Conservation (phyloP, 2,329 filamentous ascomycete genomes). For the Tolypocladium nubicola region DNA sequence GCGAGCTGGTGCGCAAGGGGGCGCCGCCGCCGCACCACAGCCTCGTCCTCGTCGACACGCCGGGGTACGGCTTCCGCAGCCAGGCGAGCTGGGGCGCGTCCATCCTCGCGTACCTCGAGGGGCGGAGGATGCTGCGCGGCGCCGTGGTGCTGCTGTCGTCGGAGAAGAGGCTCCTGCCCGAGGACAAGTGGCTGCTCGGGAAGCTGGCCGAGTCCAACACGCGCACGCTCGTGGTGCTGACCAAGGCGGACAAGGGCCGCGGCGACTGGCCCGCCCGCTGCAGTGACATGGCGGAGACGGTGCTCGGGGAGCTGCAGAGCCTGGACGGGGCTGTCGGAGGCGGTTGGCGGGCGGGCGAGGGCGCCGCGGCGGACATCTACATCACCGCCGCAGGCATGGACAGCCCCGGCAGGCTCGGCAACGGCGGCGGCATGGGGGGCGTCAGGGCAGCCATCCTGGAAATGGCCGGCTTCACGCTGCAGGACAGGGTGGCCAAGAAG, state of each 20-base stretch:
- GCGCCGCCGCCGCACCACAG: slow-evolving; percentile 33
- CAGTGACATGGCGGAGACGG: slow-evolving; percentile 11
- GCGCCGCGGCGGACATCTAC: slow-evolving; percentile 19
- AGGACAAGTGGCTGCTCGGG: slow-evolving; percentile 35
- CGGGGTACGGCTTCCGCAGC: slow-evolving; percentile 38
- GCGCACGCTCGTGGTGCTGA: slow-evolving; percentile 39
- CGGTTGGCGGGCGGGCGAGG: slow-evolving; percentile 17
- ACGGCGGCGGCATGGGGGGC: slow-evolving; percentile 27
- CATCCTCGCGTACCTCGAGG: slow-evolving; percentile 38
- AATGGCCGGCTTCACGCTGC: slow-evolving; percentile 25
- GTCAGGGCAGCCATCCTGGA: slow-evolving; percentile 27
- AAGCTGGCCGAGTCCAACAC: slow-evolving; percentile 34
- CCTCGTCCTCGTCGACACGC: slow-evolving; percentile 40
- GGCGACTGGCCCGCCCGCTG: slow-evolving; percentile 18
- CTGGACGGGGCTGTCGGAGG: slow-evolving; percentile 11
- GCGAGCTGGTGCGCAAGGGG: slow-evolving; percentile 16
- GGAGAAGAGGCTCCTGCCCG: slow-evolving; percentile 37
- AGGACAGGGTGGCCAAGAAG: slow-evolving; percentile 20
- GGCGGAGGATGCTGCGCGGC: slow-evolving; percentile 35
- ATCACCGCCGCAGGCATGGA: slow-evolving; percentile 27
- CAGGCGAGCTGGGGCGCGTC: slow-evolving; percentile 40
- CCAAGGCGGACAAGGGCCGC: slow-evolving; percentile 43
- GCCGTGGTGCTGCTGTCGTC: slow-evolving; percentile 43
- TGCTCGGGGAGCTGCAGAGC: slow-evolving; percentile 16
- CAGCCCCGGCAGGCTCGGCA: slow-evolving; percentile 16